Evolutionary conservation across 257 asterid genomes (phyloP), one percentile per base, ranked within the genome.

Genomic region (Nemophila menziesii): DNA sequence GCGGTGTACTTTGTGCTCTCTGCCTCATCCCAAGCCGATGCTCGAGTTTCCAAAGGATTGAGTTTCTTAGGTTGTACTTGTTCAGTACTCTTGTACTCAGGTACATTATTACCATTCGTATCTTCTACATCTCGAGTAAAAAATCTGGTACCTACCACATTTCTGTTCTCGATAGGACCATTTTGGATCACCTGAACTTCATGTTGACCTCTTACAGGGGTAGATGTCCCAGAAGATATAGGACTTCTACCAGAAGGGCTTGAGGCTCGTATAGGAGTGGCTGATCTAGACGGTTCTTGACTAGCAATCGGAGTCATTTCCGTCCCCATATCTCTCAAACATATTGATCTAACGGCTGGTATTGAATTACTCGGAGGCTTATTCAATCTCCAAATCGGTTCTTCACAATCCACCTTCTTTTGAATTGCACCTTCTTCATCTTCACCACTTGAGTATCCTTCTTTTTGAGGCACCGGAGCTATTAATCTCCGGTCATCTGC

Each of bases 271-370:
- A 89, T 62, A 0, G 98, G 98, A 0, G 98, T 89, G 5, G 87
- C 92, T 1, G 98, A 60, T 61, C 98, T 70, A 5, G 98, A 89
- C 1, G 95, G 96, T 49, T 84, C 96, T 52, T 78, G 87, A 65
- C 98, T 89, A 0, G 78, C 94, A 41, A 72, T 69, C 1, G 98
- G 96, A 0, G 98, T 89, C 98, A 89, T 89, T 46, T 84, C 98
- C 0, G 98, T 89, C 33, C 98, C 96, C 93, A 84, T 89, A 47
- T 89, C 98, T 65, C 98, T 74, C 59, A 89, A 73, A 38, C 86
- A 80, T 8, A 89, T 60, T 3, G 86, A 75, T 41, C 90, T 60
- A 57, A 72, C 79, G 16, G 29, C 70, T 7, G 87, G 48, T 29
- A 51, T 53, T 22, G 92, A 59, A 45, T 74, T 73, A 26, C 39